These are phyloP conservation scores for Penicillium diatomitis DNA, from an alignment of 495 filamentous ascomycete species.

Conservation along the genomic window DNA sequence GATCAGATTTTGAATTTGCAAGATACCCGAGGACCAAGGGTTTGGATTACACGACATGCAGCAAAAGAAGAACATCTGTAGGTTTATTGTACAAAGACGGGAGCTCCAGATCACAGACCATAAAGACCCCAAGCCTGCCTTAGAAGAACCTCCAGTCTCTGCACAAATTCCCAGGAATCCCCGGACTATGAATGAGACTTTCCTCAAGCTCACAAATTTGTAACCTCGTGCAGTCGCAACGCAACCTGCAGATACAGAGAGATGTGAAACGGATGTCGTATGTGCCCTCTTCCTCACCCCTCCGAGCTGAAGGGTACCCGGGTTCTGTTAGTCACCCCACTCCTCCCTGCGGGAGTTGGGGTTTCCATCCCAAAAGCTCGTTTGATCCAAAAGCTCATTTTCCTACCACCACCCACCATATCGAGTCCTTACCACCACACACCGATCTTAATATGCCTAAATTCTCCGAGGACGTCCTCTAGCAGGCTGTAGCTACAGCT, in stretches of 20 bases:
- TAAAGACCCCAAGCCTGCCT: too few species aligned
- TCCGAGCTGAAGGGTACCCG: not conserved
- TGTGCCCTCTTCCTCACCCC: too few species aligned
- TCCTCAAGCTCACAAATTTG: too few species aligned
- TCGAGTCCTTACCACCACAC: not conserved
- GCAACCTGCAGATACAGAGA: too few species aligned
- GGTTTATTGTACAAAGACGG: not conserved
- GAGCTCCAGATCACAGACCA: too few species aligned
- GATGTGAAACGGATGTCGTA: too few species aligned
- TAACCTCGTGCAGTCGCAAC: too few species aligned
- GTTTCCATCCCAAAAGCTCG: not conserved
- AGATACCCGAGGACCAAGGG: slow-evolving; percentile 1
- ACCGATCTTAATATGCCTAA: not conserved
- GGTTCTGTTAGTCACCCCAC: not conserved
- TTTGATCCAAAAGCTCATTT: not conserved
- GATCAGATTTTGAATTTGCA: not conserved
- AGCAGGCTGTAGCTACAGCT: not conserved
- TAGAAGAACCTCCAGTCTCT: too few species aligned
- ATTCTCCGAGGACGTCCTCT: not conserved
- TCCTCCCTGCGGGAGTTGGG: not conserved
- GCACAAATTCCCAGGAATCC: too few species aligned
- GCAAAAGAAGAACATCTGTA: not conserved
- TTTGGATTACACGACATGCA: not conserved
- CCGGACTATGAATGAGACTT: too few species aligned
- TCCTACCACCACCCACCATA: not conserved